Evolutionary conservation across 2,329 filamentous ascomycete genomes (phyloP).

Genomic region (Ophiostoma piceae): DNA sequence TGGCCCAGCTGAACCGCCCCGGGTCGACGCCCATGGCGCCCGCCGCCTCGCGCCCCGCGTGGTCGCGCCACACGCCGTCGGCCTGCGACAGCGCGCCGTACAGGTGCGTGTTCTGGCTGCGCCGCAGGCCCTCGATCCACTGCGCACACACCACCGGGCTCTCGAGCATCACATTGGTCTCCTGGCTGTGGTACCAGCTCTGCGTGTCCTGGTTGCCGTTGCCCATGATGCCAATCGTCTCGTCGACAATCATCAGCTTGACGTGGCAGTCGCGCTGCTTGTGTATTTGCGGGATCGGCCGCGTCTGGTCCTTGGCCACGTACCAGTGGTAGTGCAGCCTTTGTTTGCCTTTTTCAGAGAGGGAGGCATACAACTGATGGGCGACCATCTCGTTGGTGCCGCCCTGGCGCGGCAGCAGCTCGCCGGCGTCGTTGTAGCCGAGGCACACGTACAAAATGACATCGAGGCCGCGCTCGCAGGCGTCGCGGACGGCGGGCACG

Average conservation of each 20-base stretch:
- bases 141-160: slow-evolving; percentile 53
- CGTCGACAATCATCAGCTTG: slow-evolving; percentile 71
- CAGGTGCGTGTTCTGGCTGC: slow-evolving; percentile 59
- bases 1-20: slow-evolving; percentile 54
- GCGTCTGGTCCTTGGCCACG: slow-evolving; percentile 65
- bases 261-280: slow-evolving; percentile 68
- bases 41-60: slow-evolving; percentile 43
- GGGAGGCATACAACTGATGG: slow-evolving; percentile 50
- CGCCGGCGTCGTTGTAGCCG: slow-evolving; percentile 73
- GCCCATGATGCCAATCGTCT: slow-evolving; percentile 62
- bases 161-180: slow-evolving; percentile 72
- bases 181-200: slow-evolving; percentile 71
- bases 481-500: slow-evolving; percentile 56
- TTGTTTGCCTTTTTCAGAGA: slow-evolving; percentile 45
- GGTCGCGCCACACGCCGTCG: slow-evolving; percentile 60
- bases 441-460: slow-evolving; percentile 69
- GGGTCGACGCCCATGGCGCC: slow-evolving; percentile 50
- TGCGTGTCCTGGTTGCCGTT: slow-evolving; percentile 79
- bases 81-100: slow-evolving; percentile 50
- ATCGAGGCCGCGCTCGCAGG: slow-evolving; percentile 61
- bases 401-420: slow-evolving; percentile 69
- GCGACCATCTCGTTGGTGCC: slow-evolving; percentile 70
- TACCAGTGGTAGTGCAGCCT: slow-evolving; percentile 63
- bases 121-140: slow-evolving; percentile 51
- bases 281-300: slow-evolving; percentile 60